These are phyloP conservation scores for Trametes meyenii DNA, from an alignment of 768 basidiomycete species.

Conservation along the genomic window DNA sequence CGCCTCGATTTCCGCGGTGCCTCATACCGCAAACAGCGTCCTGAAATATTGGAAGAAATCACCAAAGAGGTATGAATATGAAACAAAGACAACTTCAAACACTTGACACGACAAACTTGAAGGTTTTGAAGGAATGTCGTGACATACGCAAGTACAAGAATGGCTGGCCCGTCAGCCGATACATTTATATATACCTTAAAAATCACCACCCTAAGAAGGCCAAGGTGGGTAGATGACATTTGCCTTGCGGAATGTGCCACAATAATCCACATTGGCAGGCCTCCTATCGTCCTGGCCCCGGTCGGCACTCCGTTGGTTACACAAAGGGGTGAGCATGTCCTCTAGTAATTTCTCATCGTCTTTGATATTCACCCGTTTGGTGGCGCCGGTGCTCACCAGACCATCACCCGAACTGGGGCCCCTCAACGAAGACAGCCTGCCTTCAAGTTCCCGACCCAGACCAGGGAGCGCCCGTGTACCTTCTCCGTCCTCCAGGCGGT, in stretches of 20 bases:
- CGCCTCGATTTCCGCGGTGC: neutral
- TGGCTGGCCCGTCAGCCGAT: slow-evolving; percentile 1
- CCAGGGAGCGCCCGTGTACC: too few relatives aligned
- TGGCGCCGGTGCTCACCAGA: too few relatives aligned
- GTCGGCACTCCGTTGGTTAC: neutral
- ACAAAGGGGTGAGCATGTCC: too few relatives aligned
- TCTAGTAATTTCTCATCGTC: too few relatives aligned
- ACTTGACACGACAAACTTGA: too few relatives aligned
- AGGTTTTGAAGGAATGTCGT: neutral
- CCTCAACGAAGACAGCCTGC: too few relatives aligned
- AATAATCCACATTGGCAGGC: too few relatives aligned
- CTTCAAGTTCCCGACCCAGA: too few relatives aligned
- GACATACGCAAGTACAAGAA: neutral
- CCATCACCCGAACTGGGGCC: too few relatives aligned
- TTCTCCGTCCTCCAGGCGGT: too few relatives aligned
- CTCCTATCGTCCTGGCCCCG: neutral
- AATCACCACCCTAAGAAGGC: neutral
- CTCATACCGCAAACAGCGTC: neutral
- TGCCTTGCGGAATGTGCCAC: neutral
- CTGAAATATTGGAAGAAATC: neutral
- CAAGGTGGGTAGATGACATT: neutral
- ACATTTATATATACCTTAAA: slow-evolving; percentile 2
- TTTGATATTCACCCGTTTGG: too few relatives aligned
- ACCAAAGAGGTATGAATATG: neutral
- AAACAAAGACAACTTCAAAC: too few relatives aligned